These are phyloP conservation scores for Nicotiana tabacum DNA, from an alignment of 257 asterid species.

Conservation along the genomic window DNA sequence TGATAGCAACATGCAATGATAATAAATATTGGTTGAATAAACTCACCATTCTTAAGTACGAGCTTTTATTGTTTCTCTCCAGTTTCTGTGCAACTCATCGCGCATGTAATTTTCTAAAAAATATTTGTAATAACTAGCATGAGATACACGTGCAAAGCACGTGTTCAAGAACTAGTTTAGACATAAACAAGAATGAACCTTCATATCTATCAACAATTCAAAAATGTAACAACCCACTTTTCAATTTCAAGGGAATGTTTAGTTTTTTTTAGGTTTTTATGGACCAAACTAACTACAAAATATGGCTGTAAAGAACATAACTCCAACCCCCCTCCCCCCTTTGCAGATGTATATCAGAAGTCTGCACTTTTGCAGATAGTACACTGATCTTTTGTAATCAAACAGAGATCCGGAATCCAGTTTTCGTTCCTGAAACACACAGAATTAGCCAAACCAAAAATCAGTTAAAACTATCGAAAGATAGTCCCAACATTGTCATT, in stretches of 20 bases:
- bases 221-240: background rate
- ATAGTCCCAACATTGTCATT: background rate
- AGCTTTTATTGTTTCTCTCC: no score
- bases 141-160: no score
- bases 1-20: no score
- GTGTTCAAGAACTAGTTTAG: background rate
- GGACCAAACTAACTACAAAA: background rate
- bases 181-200: background rate
- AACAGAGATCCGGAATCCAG: background rate
- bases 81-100: no score
- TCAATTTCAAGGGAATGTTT: background rate
- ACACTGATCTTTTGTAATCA: background rate
- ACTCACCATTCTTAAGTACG: no score
- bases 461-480: background rate
- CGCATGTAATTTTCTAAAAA: no score
- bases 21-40: no score
- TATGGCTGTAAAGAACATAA: background rate
- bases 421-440: background rate
- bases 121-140: no score
- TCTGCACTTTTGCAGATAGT: background rate
- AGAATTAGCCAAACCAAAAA: background rate
- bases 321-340: background rate
- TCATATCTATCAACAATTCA: background rate
- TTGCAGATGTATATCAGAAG: background rate
- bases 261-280: background rate